Evolutionary conservation across 345 rosid species (phyloP).

Genomic region (Camelina hispida): DNA sequence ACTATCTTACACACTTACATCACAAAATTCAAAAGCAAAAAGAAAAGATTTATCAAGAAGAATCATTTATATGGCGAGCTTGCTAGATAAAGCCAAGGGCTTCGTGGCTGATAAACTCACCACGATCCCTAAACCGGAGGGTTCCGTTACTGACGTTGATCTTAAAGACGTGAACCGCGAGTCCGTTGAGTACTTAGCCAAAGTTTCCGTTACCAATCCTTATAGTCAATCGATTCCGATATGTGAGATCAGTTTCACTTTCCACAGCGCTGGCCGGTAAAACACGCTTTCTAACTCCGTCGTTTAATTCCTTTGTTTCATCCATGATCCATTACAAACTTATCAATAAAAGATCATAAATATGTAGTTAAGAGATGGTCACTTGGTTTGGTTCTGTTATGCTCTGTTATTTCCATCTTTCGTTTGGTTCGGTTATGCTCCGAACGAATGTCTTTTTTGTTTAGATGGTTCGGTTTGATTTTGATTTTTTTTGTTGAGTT

Average conservation of each 20-base stretch:
- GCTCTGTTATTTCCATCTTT: not conserved
- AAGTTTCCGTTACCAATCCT: conserved; percentile 72
- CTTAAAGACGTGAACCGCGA: conserved; percentile 64
- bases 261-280: conserved; percentile 71
- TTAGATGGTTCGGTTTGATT: not conserved
- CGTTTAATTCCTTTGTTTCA: not conserved
- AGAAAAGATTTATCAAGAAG: not conserved
- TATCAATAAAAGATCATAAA: not conserved
- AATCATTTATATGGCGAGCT: conserved; percentile 36
- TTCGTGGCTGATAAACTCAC: conserved; percentile 66
- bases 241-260: conserved; percentile 63
- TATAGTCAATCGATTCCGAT: conserved; percentile 66
- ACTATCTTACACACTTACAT: not conserved
- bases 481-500: not conserved
- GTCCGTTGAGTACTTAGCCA: conserved; percentile 61
- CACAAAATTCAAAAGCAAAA: not conserved
- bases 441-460: no score
- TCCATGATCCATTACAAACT: conserved; percentile 1
- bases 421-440: not conserved
- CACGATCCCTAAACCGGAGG: conserved; percentile 67
- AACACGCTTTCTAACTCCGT: not conserved
- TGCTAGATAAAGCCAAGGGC: conserved; percentile 62
- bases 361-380: not conserved
- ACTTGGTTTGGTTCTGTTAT: not conserved
- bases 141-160: conserved; percentile 60